Conservation (phyloP, 129 eudicot genomes). For the Glebionis coronaria region DNA sequence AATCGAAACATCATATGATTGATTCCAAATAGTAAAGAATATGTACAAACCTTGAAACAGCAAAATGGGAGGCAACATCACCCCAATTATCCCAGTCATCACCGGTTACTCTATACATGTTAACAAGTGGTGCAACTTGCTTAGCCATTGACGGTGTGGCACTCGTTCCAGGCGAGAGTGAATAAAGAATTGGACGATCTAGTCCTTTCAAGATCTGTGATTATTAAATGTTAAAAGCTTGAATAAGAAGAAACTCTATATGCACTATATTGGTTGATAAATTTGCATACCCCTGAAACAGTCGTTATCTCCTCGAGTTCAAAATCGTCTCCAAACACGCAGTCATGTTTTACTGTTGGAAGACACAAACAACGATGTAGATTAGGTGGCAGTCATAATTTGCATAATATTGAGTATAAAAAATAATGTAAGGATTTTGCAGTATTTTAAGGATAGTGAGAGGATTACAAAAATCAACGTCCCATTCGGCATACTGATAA, state of each 20-base stretch:
- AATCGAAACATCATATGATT: background rate
- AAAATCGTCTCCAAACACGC: slow-evolving; percentile 92
- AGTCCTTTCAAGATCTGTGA: slow-evolving; percentile 57
- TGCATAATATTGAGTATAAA: background rate
- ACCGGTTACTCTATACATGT: slow-evolving; percentile 95
- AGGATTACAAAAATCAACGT: slow-evolving; percentile 79
- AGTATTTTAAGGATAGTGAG: background rate
- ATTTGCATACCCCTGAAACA: slow-evolving; percentile 70
- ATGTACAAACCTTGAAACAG: slow-evolving; percentile 55
- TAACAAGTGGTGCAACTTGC: slow-evolving; percentile 55
- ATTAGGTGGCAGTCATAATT: background rate
- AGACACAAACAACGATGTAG: slow-evolving; percentile 2
- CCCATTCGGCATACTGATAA: slow-evolving; percentile 93
- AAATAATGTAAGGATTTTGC: background rate
- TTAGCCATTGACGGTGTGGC: slow-evolving; percentile 86
- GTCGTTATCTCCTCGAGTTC: slow-evolving; percentile 56
- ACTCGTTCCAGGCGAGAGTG: slow-evolving; percentile 85
- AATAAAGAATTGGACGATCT: slow-evolving; percentile 62
- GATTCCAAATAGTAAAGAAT: background rate
- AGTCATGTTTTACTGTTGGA: slow-evolving; percentile 77
- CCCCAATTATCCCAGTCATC: slow-evolving; percentile 99
- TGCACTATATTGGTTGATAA: background rate
- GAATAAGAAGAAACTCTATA: background rate
- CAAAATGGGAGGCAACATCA: slow-evolving; percentile 83
- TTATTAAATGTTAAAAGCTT: slow-evolving; percentile 10